phyloP scores from a whole-genome alignment of 352 stramenopile species.

The Globisporangium canariense region DNA sequence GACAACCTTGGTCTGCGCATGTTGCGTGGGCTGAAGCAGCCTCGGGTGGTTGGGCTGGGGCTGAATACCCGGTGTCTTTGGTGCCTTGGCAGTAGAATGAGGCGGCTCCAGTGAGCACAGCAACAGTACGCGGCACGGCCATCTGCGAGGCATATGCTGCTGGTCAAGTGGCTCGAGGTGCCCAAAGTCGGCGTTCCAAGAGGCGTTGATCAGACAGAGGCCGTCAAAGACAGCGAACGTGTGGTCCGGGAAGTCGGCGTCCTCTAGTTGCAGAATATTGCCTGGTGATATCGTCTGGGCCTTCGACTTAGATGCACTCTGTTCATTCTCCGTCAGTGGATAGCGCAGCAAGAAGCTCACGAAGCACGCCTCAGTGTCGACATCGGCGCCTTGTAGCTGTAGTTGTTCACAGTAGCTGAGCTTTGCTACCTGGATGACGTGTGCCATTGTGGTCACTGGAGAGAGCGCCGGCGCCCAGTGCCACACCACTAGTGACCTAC shows the following conservation, averaged over 20 bases:
- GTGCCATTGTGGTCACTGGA: background rate
- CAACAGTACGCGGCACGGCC: background rate
- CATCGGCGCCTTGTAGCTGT: background rate
- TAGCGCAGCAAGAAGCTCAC: background rate
- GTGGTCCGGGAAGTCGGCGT: background rate
- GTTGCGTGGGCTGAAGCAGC: background rate
- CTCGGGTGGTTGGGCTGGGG: background rate
- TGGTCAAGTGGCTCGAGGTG: background rate
- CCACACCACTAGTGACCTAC: background rate
- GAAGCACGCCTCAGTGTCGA: background rate
- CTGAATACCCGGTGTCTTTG: background rate
- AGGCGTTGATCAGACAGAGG: slow-evolving; percentile 2
- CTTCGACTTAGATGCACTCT: too few relatives aligned
- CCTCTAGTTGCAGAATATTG: background rate
- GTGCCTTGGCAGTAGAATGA: background rate
- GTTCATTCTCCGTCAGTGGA: background rate
- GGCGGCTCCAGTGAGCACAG: background rate
- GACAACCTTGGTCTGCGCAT: background rate
- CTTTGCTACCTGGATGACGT: slow-evolving; percentile 3
- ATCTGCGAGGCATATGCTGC: background rate
- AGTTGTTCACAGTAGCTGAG: background rate
- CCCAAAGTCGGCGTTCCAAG: slow-evolving; percentile 2
- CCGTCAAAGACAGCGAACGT: slow-evolving; percentile 14
- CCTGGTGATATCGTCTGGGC: background rate
- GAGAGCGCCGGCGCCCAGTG: slow-evolving; percentile 13